Evolutionary conservation across 2,329 filamentous ascomycete genomes (phyloP).

Genomic region (Apiospora koreana): DNA sequence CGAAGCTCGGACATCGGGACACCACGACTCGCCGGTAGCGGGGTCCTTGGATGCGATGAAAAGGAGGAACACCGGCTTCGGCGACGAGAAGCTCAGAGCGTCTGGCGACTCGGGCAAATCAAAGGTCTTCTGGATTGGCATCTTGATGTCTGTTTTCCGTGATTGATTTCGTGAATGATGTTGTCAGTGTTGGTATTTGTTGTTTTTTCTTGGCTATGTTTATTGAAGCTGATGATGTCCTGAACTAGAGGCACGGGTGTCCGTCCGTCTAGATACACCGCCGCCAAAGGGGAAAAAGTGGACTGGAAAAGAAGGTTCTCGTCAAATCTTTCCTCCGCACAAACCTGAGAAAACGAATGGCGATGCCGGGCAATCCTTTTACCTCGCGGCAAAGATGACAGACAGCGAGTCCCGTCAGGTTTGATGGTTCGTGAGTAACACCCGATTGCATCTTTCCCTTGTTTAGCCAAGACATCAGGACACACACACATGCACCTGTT

Average conservation of each 20-base stretch:
- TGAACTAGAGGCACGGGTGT: too few species aligned
- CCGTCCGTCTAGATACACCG: neutral
- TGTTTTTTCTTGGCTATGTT: neutral
- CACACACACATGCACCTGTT: neutral
- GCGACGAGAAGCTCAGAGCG: neutral
- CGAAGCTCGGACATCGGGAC: slow-evolving; percentile 39
- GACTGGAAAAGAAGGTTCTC: neutral
- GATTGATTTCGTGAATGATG: neutral
- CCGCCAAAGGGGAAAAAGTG: neutral
- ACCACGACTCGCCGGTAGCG: slow-evolving; percentile 38
- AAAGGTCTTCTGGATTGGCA: neutral
- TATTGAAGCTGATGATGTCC: too few species aligned
- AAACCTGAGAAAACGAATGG: neutral
- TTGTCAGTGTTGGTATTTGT: too few species aligned
- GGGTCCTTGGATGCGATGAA: slow-evolving; percentile 38
- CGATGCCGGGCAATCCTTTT: neutral
- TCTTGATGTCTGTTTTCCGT: neutral
- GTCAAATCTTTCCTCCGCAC: neutral
- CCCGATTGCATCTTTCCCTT: neutral
- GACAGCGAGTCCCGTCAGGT: too few species aligned
- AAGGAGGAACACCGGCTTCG: slow-evolving; percentile 30
- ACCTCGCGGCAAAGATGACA: neutral
- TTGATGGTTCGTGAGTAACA: neutral
- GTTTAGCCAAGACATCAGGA: neutral
- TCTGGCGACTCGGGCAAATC: neutral